Percentiles rank a stretch among this genome's conserved stretches.
Evolutionary conservation across 768 basidiomycete genomes (phyloP).

Genomic region (Tulasnella sp.): DNA sequence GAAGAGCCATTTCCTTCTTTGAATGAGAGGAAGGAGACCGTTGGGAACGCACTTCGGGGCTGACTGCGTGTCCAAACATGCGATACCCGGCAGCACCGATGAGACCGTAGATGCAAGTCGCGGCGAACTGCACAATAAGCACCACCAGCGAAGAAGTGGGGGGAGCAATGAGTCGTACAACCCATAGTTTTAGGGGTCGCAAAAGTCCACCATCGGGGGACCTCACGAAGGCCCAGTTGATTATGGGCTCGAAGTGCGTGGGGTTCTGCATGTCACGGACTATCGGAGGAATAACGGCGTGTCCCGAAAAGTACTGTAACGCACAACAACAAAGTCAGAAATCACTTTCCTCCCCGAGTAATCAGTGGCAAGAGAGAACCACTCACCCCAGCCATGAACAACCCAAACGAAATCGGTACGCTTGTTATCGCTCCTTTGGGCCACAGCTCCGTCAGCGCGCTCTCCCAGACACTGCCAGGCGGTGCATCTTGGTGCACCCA

Average conservation of each 20-base stretch:
- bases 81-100: constrained; percentile 76
- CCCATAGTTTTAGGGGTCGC: background rate
- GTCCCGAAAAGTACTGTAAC: constrained; percentile 70
- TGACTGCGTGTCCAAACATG: constrained; percentile 81
- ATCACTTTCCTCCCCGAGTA: background rate
- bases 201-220: background rate
- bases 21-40: no score
- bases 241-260: constrained; percentile 64
- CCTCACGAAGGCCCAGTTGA: constrained; percentile 76
- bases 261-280: constrained; percentile 85
- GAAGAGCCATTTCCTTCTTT: no score
- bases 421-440: constrained; percentile 38
- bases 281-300: constrained; percentile 82
- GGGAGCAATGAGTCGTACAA: constrained; percentile 8
- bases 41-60: constrained; percentile 62
- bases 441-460: constrained; percentile 53
- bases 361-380: background rate
- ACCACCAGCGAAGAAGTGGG: no score
- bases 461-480: constrained; percentile 73
- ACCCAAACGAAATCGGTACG: constrained; percentile 66
- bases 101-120: no score
- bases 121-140: no score
- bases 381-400: constrained; percentile 84
- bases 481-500: constrained; percentile 57
- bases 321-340: background rate